Evolutionary conservation across 164 flowering plant genomes (phyloP).

Genomic region (Echeveria elegans): DNA sequence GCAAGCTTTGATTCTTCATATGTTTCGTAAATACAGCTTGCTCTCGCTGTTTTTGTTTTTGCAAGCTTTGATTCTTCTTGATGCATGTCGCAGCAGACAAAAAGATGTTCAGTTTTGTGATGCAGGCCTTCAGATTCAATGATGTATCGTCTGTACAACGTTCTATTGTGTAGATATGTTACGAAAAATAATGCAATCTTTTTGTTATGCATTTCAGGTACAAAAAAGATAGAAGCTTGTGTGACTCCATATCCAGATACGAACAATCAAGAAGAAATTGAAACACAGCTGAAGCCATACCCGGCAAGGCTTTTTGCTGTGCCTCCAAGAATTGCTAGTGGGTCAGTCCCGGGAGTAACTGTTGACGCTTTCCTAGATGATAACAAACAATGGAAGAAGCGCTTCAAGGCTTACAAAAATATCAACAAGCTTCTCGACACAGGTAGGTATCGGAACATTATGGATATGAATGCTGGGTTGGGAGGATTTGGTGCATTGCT

Average conservation of each 20-base stretch:
- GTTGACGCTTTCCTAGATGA: constrained; percentile 61
- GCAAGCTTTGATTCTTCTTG: constrained; percentile 8
- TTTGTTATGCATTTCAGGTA: constrained; percentile 46
- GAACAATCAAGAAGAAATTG: constrained; percentile 38
- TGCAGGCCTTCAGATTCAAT: constrained; percentile 36
- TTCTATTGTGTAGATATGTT: background rate
- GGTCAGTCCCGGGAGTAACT: constrained; percentile 66
- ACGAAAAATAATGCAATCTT: no score
- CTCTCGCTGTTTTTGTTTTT: no score
- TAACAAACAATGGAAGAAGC: constrained; percentile 70
- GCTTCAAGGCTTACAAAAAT: constrained; percentile 65
- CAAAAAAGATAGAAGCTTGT: constrained; percentile 76
- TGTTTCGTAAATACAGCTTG: no score
- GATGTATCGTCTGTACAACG: constrained; percentile 56
- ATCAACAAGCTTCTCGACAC: constrained; percentile 59
- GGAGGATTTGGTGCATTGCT: constrained; percentile 90
- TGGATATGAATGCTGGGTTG: constrained; percentile 96
- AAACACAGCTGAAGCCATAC: constrained; percentile 55
- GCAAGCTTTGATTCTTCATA: no score
- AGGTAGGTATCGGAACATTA: constrained; percentile 81
- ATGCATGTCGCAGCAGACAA: constrained; percentile 46
- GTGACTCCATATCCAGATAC: constrained; percentile 59
- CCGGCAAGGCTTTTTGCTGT: constrained; percentile 70
- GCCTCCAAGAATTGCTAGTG: constrained; percentile 80
- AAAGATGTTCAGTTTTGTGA: constrained; percentile 41